Base-by-base conservation (phyloP, 176 grass and related monocot species). In the Tillandsia fasciculata region DNA sequence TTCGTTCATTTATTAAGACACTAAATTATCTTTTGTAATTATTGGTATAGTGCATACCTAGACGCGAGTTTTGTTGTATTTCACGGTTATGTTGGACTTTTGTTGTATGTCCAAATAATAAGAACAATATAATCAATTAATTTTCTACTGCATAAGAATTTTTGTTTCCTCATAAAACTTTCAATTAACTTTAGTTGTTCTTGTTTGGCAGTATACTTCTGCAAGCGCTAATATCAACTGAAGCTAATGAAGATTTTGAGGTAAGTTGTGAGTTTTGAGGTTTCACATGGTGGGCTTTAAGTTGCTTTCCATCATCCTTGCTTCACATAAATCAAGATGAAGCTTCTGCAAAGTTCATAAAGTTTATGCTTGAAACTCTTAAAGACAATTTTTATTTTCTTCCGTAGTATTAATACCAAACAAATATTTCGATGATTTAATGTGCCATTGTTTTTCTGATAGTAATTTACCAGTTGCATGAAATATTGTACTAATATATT, bases 211-310 rank as follows among this genome's bases (percentile, higher is more conserved):
- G 94, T 76, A 66, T 90, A 66, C 87, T 99, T 83, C 80, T 93
- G 47, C 94, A 88, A 88, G 79, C 87, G 77, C 71, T 99, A 80
- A 69, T 93, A 72, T 87, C 82, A 86, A 83, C 74, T 74, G 84
- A 84, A 59, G 78, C 74, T 80, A 88, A 87, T 88, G 89, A 75
- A 57, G 94, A 93, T 80, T 81, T 85, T 75, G 94, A 99, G 94
- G 94, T 90, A 72, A 70, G 65, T 77, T 53, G 11, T 65, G 10
- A 28, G 22, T 18, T 68, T 63, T 26, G 2, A 8, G 56, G n/a
- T 61, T 20, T 61, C 56, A 61, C 22, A 18, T 61, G 0, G 56
- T 61, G 22, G 8, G 13, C 22, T 61, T 18, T 61, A 18, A 15
- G 22, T 61, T 42, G 33, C 33, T 42, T 42, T 7, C 33, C 3